Conservation (phyloP, 257 asterid genomes). For the Vinca minor region DNA sequence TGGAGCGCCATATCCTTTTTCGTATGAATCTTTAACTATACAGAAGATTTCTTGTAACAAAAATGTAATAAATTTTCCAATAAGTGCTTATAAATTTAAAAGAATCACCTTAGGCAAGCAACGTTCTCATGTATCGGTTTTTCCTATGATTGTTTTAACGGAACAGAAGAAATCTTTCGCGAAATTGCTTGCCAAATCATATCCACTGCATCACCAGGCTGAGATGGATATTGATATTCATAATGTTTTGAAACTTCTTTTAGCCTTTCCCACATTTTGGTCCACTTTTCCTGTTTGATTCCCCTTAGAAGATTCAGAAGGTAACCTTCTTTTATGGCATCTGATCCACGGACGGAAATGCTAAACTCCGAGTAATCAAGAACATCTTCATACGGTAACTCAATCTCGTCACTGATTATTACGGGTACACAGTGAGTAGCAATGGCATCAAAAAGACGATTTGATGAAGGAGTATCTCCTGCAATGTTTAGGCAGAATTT, state of each 20-base stretch:
- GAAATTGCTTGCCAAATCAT: constrained; percentile 83
- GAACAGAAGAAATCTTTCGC: constrained; percentile 33
- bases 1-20: background rate
- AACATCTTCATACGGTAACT: constrained; percentile 68
- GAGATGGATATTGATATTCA: constrained; percentile 65
- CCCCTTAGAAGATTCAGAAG: constrained; percentile 64
- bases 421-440: constrained; percentile 83
- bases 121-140: constrained; percentile 48
- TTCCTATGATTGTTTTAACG: constrained; percentile 38
- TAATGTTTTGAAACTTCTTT: constrained; percentile 37
- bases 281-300: constrained; percentile 45
- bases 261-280: constrained; percentile 63
- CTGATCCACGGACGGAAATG: constrained; percentile 45
- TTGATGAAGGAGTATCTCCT: constrained; percentile 89
- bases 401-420: constrained; percentile 79
- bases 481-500: constrained; percentile 81
- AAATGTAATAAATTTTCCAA: background rate
- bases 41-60: constrained; percentile 11
- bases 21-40: background rate
- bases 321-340: constrained; percentile 54
- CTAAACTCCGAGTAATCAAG: constrained; percentile 70
- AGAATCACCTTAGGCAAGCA: constrained; percentile 15
- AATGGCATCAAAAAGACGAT: constrained; percentile 81
- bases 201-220: constrained; percentile 63
- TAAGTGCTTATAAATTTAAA: background rate